Evolutionary conservation across 2,329 filamentous ascomycete species (phyloP).

Genomic region (Aureobasidium uvarum): DNA sequence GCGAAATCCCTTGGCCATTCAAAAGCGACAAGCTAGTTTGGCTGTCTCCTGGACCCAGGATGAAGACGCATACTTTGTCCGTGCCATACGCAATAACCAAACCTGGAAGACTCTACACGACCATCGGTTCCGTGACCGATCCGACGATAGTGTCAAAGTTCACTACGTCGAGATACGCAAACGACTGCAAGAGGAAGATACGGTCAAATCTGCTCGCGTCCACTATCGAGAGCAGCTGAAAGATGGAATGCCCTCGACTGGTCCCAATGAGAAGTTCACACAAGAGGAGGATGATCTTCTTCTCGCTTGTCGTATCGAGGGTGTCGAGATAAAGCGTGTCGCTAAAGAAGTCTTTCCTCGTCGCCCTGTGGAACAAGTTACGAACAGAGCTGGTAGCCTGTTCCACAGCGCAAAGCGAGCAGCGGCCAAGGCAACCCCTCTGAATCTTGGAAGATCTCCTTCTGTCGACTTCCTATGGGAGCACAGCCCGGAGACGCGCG

Average conservation of each 20-base stretch:
- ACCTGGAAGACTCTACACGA: constrained; percentile 19
- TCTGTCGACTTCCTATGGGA: constrained; percentile 11
- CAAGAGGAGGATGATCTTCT: constrained; percentile 26
- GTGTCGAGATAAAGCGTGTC: constrained; percentile 25
- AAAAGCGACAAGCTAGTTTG: constrained; percentile 7
- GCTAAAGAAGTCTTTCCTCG: constrained; percentile 27
- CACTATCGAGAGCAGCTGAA: not conserved
- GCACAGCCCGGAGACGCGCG: not conserved
- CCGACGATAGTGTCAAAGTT: constrained; percentile 15
- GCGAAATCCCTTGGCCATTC: not conserved
- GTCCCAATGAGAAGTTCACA: constrained; percentile 19
- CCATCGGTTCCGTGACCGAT: constrained; percentile 5
- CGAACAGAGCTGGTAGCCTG: constrained; percentile 15
- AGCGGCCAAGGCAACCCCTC: constrained; percentile 11
- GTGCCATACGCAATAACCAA: constrained; percentile 3
- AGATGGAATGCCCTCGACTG: constrained; percentile 18
- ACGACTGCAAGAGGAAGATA: constrained; percentile 10
- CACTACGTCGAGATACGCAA: constrained; percentile 6
- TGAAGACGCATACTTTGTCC: constrained; percentile 13
- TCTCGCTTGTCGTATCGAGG: constrained; percentile 24
- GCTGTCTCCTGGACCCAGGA: constrained; percentile 4
- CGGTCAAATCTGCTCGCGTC: not conserved
- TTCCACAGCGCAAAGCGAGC: constrained; percentile 9
- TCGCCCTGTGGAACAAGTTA: constrained; percentile 11
- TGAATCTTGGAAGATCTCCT: not conserved